Evolutionary conservation across 306 rosid genomes (phyloP), one percentile per base, ranked within the genome.

Genomic region (Bauhinia variegata): DNA sequence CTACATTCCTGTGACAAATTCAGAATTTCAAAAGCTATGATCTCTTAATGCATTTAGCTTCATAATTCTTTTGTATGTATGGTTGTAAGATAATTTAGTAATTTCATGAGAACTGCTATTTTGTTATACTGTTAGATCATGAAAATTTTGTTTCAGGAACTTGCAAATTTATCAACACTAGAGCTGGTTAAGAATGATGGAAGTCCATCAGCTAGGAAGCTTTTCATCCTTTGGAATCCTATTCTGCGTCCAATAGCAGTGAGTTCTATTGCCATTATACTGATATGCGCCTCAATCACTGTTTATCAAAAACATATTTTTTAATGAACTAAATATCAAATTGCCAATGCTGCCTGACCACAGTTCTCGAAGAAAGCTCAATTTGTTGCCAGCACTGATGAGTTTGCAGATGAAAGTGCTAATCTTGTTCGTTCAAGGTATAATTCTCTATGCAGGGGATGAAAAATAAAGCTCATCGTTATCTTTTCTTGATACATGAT

Each of bases 181-280:
- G 89, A 92, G 87, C 80, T 92, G 82, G 80, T 92, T 81, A 82
- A 89, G 75, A 89, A 84, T 41, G 96, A 92, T 86, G 98, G 98
- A 72, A 92, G 98, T 82, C 98, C 96, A 36, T 84, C 96, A 64
- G 76, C 96, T 11, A 80, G 86, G 81, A 92, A 92, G 80, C 85
- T 78, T 52, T 92, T 92, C 74, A 61, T 92, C 76, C 96, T 92
- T 72, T 89, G 98, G 98, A 89, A 92, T 81, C 91, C 97, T 55
- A 30, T 63, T 34, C 33, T 71, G 46, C 63, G 18, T 44, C 85
- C 70, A 33, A 79, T 80, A 69, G 28, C 70, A 47, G 95, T 88
- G 54, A 72, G 79, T 77, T 80, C 31, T 60, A 55, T n/a, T n/a
- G n/a, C n/a, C n/a, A n/a, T n/a, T n/a, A n/a, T n/a, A n/a, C n/a